Evolutionary conservation across 2,329 filamentous ascomycete genomes (phyloP).

Genomic region (Calonectria hongkongensis): DNA sequence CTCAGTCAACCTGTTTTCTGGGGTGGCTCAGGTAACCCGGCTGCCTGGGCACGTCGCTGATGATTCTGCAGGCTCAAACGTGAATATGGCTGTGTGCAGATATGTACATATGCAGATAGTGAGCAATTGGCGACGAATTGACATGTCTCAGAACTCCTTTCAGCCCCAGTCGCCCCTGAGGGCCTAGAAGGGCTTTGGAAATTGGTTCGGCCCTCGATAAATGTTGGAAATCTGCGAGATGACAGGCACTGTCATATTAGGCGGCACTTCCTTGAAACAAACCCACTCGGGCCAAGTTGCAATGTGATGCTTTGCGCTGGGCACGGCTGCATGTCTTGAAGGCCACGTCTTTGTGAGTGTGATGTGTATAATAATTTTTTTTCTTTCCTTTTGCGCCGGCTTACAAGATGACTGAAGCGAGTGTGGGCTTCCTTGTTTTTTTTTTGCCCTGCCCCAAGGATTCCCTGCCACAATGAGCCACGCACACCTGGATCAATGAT

Average conservation of each 20-base stretch:
- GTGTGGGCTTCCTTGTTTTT: conserved; percentile 34
- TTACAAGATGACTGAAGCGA: conserved; percentile 45
- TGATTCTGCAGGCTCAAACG: conserved; percentile 4
- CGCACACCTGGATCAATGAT: conserved; percentile 25
- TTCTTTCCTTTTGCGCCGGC: conserved; percentile 31
- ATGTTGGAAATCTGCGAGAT: conserved; percentile 33
- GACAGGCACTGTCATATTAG: conserved; percentile 12
- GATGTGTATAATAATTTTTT: conserved; percentile 29
- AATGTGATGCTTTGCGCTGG: conserved; percentile 37
- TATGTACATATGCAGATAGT: conserved; percentile 49
- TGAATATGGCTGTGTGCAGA: conserved; percentile 39
- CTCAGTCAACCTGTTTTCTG: conserved; percentile 29
- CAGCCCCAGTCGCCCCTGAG: conserved; percentile 21
- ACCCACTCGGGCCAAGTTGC: conserved; percentile 38
- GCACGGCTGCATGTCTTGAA: conserved; percentile 52
- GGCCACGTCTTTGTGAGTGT: conserved; percentile 46
- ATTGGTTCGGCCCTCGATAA: conserved; percentile 45
- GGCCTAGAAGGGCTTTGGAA: conserved; percentile 48
- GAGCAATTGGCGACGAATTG: conserved; percentile 39
- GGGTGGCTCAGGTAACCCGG: conserved; percentile 21
- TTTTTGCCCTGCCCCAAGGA: conserved; percentile 27
- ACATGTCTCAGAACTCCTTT: conserved; percentile 50
- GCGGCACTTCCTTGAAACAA: conserved; percentile 35
- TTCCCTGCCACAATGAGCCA: conserved; percentile 40
- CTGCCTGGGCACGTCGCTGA: conserved; percentile 23